phyloP scores from a whole-genome alignment of 148 eudicot species.

The Vaccinium macrocarpon region DNA sequence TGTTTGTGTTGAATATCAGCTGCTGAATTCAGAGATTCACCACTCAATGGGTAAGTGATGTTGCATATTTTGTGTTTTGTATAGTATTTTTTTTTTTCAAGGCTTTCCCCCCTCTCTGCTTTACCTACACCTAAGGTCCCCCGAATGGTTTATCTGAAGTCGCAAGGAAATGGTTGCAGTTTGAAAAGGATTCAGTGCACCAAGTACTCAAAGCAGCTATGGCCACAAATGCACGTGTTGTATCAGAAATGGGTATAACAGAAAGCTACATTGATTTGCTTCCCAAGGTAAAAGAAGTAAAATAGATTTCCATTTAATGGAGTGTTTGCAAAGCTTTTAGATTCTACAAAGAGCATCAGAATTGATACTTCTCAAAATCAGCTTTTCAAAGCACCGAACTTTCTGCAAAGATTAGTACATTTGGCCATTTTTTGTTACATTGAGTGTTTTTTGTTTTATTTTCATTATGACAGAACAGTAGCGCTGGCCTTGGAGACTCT shows the following conservation, averaged over 20 bases:
- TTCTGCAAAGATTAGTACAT: neutral
- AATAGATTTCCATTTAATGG: neutral
- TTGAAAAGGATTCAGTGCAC: constrained; percentile 68
- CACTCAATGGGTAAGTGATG: too few relatives aligned
- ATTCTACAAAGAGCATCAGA: too few relatives aligned
- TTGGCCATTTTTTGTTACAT: neutral
- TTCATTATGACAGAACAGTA: constrained; percentile 44
- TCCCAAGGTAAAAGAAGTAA: constrained; percentile 52
- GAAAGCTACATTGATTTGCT: constrained; percentile 67
- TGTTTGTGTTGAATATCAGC: too few relatives aligned
- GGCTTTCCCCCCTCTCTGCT: too few relatives aligned
- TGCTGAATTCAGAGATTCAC: too few relatives aligned
- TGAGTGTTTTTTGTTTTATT: neutral
- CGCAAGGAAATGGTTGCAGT: constrained; percentile 53
- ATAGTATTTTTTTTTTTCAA: too few relatives aligned
- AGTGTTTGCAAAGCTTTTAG: neutral
- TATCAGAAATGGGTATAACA: constrained; percentile 67
- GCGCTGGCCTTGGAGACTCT: constrained; percentile 62
- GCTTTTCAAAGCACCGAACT: neutral
- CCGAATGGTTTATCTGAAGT: constrained; percentile 56
- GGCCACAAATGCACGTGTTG: constrained; percentile 73
- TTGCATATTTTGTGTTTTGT: too few relatives aligned
- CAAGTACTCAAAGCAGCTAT: constrained; percentile 83
- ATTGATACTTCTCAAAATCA: neutral
- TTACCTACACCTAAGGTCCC: constrained; percentile 66